Evolutionary conservation across 176 grass and related monocot genomes (phyloP).

Genomic region (Tillandsia fasciculata): DNA sequence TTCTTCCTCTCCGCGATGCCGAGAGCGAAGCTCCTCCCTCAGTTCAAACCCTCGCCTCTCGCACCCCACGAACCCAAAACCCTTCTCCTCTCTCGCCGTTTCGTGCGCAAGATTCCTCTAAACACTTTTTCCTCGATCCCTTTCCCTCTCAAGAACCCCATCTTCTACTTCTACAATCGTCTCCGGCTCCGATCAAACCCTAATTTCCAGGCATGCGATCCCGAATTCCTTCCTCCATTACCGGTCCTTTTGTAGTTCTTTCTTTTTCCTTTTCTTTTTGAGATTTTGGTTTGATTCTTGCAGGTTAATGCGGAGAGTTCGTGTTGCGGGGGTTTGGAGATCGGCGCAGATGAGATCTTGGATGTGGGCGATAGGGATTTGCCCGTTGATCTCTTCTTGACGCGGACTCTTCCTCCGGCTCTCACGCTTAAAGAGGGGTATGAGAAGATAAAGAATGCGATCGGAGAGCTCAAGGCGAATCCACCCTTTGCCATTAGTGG

Average conservation of each 20-base stretch:
- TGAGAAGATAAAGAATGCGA: too few species aligned
- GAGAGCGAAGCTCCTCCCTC: not conserved
- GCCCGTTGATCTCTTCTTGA: too few species aligned
- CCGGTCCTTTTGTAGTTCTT: not conserved
- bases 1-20: not conserved
- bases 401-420: too few species aligned
- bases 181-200: not conserved
- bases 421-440: too few species aligned
- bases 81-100: not conserved
- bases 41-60: not conserved
- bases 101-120: not conserved
- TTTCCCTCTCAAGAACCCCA: not conserved
- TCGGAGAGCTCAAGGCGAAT: slow-evolving; percentile 21
- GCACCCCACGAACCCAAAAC: not conserved
- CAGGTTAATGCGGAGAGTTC: too few species aligned
- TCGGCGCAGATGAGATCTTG: too few species aligned
- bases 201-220: not conserved
- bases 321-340: too few species aligned
- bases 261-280: too few species aligned
- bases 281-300: too few species aligned
- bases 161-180: not conserved
- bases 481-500: slow-evolving; percentile 12
- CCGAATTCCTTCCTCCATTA: not conserved
- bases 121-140: not conserved
- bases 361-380: too few species aligned